phyloP scores from a whole-genome alignment of 306 rosid genomes.

The Alnus rubra region DNA sequence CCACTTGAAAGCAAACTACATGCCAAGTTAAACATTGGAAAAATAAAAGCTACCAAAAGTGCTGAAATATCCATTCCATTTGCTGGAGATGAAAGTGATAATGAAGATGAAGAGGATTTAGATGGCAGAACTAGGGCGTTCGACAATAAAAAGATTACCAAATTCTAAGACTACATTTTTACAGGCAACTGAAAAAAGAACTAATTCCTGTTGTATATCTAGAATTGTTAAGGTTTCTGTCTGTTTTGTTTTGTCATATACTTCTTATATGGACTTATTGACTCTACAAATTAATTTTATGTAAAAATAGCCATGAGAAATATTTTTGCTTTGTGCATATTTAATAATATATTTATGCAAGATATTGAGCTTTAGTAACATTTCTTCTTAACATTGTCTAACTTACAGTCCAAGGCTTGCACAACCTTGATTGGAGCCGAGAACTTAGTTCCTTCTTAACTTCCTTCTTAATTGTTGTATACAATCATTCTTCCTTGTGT shows the following conservation, averaged over 20 bases:
- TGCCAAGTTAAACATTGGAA: slow-evolving; percentile 55
- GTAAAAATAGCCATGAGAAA: background rate
- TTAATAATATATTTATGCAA: background rate
- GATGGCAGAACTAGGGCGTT: slow-evolving; percentile 76
- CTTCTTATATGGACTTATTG: background rate
- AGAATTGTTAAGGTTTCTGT: background rate
- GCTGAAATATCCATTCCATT: slow-evolving; percentile 36
- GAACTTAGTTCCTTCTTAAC: no score
- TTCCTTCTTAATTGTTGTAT: no score
- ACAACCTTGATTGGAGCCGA: no score
- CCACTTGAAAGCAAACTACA: slow-evolving; percentile 68
- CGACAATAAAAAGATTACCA: slow-evolving; percentile 53
- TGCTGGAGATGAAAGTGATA: slow-evolving; percentile 38
- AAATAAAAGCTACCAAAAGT: slow-evolving; percentile 55
- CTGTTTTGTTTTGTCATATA: background rate
- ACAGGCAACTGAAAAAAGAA: slow-evolving; percentile 54
- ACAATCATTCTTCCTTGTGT: no score
- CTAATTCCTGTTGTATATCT: background rate
- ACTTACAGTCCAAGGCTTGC: background rate
- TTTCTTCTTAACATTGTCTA: background rate
- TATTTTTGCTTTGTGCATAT: background rate
- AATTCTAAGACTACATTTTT: slow-evolving; percentile 27
- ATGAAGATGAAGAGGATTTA: slow-evolving; percentile 34
- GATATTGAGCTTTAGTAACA: background rate
- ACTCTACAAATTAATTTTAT: background rate